Conservation (phyloP, 495 filamentous ascomycete genomes). For the Schizothecium vesticola region DNA sequence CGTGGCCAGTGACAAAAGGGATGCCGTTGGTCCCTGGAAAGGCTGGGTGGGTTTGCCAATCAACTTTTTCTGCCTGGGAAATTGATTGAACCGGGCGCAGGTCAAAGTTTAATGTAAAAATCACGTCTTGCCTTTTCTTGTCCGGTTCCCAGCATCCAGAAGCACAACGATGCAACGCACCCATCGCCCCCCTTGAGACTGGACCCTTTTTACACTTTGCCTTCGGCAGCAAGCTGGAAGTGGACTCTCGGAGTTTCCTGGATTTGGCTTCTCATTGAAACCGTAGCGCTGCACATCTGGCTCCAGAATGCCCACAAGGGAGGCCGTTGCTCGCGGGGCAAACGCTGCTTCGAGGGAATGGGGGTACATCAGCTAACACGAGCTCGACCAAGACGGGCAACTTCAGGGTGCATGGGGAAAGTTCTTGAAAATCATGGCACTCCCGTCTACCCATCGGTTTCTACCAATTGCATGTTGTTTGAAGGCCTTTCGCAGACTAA, state of each 20-base stretch:
- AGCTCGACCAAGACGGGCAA: background rate
- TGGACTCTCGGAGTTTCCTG: background rate
- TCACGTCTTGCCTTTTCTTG: background rate
- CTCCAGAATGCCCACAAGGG: background rate
- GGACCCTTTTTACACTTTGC: background rate
- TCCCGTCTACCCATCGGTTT: background rate
- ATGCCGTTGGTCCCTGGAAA: slow-evolving; percentile 10
- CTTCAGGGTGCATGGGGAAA: background rate
- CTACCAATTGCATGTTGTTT: background rate
- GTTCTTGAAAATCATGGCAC: background rate
- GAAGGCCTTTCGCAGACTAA: background rate
- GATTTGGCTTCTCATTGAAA: background rate
- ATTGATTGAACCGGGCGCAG: slow-evolving; percentile 21
- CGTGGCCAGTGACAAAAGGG: background rate
- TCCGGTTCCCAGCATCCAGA: background rate
- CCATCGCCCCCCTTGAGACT: background rate
- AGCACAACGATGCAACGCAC: background rate
- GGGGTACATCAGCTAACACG: background rate
- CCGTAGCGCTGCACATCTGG: slow-evolving; percentile 1
- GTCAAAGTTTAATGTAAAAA: background rate
- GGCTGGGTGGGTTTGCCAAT: slow-evolving; percentile 16
- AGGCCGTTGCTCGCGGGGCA: background rate
- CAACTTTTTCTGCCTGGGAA: slow-evolving; percentile 20
- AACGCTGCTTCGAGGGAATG: background rate
- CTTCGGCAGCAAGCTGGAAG: background rate